phyloP scores from a whole-genome alignment of 768 basidiomycete genomes.

The Boletus edulis region DNA sequence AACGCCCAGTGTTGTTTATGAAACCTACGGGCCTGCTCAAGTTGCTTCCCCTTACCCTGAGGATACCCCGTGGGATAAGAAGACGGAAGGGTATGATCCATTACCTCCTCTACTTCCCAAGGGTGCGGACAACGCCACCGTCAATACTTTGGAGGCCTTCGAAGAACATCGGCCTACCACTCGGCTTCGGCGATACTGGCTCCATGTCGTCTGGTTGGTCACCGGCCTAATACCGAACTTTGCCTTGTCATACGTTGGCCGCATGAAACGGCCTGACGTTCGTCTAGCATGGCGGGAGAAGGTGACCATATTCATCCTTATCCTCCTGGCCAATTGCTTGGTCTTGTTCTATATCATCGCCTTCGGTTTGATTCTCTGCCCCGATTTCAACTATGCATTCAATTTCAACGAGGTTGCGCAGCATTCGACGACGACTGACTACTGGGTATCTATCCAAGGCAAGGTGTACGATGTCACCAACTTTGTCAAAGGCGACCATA shows the following conservation, averaged over 20 bases:
- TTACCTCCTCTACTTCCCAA: conserved; percentile 36
- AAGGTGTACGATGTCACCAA: conserved; percentile 61
- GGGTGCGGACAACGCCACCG: conserved; percentile 36
- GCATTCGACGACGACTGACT: conserved; percentile 51
- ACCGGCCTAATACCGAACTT: conserved; percentile 60
- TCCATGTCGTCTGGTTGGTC: conserved; percentile 48
- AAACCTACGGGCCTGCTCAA: conserved; percentile 22
- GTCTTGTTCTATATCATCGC: conserved; percentile 67
- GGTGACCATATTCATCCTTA: conserved; percentile 60
- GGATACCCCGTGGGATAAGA: conserved; percentile 44
- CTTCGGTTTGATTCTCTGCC: conserved; percentile 61
- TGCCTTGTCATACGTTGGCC: conserved; percentile 45
- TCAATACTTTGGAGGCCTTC: conserved; percentile 44
- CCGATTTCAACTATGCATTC: conserved; percentile 62
- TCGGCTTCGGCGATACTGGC: conserved; percentile 55
- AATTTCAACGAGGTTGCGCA: conserved; percentile 45
- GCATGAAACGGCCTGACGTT: conserved; percentile 68
- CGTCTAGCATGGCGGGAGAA: conserved; percentile 72
- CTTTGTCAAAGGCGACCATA: conserved; percentile 60
- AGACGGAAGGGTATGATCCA: conserved; percentile 29
- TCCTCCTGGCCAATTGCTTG: conserved; percentile 48
- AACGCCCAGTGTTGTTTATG: conserved; percentile 26
- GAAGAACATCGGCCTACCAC: conserved; percentile 58
- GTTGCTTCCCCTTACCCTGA: conserved; percentile 32
- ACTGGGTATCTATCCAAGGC: conserved; percentile 63